Evolutionary conservation across 306 rosid species (phyloP).

Genomic region (Pueraria montana): DNA sequence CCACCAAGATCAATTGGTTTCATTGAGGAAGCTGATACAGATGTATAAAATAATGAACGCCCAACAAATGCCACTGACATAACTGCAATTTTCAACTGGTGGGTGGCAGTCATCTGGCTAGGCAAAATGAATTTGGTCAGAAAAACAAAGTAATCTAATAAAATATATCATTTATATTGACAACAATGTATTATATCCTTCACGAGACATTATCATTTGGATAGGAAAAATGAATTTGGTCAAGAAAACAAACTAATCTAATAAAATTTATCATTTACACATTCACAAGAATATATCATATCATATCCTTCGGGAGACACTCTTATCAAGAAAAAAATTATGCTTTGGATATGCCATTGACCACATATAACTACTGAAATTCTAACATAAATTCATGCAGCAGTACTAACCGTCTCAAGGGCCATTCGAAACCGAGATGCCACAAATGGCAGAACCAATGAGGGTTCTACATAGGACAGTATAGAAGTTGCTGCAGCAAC

Average conservation of each 20-base stretch:
- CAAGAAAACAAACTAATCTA: constrained; percentile 56
- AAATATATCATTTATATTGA: constrained; percentile 39
- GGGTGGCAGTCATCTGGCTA: constrained; percentile 98
- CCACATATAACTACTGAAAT: constrained; percentile 35
- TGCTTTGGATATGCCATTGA: constrained; percentile 27
- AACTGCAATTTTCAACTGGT: constrained; percentile 97
- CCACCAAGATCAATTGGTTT: constrained; percentile 66
- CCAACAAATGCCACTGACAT: constrained; percentile 98
- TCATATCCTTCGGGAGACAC: constrained; percentile 25
- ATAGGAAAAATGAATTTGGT: constrained; percentile 60
- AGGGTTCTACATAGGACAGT: constrained; percentile 93
- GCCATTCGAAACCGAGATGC: constrained; percentile 99
- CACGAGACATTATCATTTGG: neutral
- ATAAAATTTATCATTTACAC: constrained; percentile 36
- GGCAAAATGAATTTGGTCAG: constrained; percentile 60
- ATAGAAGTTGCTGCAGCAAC: constrained; percentile 97
- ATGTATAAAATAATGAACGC: constrained; percentile 86
- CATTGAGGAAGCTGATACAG: constrained; percentile 68
- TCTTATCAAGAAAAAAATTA: constrained; percentile 40
- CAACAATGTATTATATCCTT: constrained; percentile 29
- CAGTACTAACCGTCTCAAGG: constrained; percentile 93
- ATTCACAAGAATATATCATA: constrained; percentile 40
- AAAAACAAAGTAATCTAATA: constrained; percentile 54
- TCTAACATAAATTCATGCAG: constrained; percentile 47
- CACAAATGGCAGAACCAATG: constrained; percentile 94